A percentile compares a stretch with the other conserved stretches of the same genome.
Conservation (phyloP, 139 green algal genomes). For the Nannochloris sp. region DNA sequence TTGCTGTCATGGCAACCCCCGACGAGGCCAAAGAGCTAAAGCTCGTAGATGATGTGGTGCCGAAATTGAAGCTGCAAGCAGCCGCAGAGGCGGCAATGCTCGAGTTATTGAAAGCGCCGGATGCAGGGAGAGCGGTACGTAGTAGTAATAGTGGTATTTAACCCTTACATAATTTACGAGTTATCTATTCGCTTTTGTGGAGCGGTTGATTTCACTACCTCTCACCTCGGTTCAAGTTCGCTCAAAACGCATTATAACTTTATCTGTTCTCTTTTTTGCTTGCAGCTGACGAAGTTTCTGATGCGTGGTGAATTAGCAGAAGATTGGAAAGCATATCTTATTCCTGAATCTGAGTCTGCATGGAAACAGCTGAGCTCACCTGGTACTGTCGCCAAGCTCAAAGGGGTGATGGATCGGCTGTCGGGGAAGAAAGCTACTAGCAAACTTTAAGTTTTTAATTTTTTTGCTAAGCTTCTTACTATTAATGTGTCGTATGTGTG, state of each 20-base stretch:
- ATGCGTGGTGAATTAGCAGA: slow-evolving; percentile 43
- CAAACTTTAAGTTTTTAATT: not conserved
- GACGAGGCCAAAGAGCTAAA: slow-evolving; percentile 50
- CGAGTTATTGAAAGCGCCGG: slow-evolving; percentile 32
- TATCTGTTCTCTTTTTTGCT: not conserved
- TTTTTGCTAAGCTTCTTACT: not conserved
- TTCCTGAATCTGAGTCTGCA: slow-evolving; percentile 46
- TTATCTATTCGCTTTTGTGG: too few relatives aligned
- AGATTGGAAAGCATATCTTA: slow-evolving; percentile 51
- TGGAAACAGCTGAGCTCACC: slow-evolving; percentile 51
- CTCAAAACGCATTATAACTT: too few relatives aligned
- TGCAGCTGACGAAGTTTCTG: slow-evolving; percentile 47
- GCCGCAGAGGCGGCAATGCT: slow-evolving; percentile 40
- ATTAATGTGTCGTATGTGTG: not conserved
- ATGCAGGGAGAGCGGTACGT: slow-evolving; percentile 23
- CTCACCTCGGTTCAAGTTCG: too few relatives aligned
- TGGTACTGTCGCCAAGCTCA: slow-evolving; percentile 47
- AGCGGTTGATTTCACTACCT: too few relatives aligned
- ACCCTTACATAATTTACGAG: too few relatives aligned
- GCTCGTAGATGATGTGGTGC: slow-evolving; percentile 65
- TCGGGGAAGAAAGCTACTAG: slow-evolving; percentile 18
- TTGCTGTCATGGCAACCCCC: slow-evolving; percentile 26
- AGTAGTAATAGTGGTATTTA: not conserved
- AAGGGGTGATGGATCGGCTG: slow-evolving; percentile 50
- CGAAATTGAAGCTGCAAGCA: slow-evolving; percentile 34